Conservation (phyloP, 2,329 filamentous ascomycete species). For the Exophiala lecanii-corni region DNA sequence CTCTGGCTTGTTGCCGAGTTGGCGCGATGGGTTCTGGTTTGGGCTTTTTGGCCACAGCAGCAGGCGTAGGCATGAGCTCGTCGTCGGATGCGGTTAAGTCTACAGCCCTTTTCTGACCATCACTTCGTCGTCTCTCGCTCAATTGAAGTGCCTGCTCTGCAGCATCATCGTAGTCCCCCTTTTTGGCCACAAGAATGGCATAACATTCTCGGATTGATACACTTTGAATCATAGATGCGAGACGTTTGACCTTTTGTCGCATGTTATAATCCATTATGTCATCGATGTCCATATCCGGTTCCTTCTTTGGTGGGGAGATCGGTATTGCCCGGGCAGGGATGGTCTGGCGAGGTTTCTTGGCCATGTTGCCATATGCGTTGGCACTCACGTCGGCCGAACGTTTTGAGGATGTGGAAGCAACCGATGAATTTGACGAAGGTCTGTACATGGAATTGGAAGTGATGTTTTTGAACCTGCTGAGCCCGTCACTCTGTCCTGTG, state of each 20-base stretch:
- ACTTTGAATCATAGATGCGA: constrained; percentile 46
- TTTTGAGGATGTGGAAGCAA: constrained; percentile 29
- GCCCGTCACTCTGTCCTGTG: constrained; percentile 27
- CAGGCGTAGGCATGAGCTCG: constrained; percentile 35
- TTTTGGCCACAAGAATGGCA: constrained; percentile 47
- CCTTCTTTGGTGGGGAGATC: constrained; percentile 25
- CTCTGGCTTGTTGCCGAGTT: constrained; percentile 46
- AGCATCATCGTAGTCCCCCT: constrained; percentile 54
- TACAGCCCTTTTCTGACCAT: constrained; percentile 21
- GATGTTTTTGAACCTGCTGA: constrained; percentile 41
- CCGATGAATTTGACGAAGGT: constrained; percentile 27
- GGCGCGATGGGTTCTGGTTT: constrained; percentile 30
- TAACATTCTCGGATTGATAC: constrained; percentile 45
- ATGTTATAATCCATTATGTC: constrained; percentile 49
- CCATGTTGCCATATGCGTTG: constrained; percentile 34
- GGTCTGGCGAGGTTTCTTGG: constrained; percentile 39
- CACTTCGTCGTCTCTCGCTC: constrained; percentile 30
- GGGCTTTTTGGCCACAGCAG: constrained; percentile 32
- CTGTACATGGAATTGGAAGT: constrained; percentile 41
- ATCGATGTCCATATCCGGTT: constrained; percentile 39
- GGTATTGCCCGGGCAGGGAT: constrained; percentile 44
- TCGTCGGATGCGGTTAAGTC: constrained; percentile 39
- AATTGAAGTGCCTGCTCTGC: constrained; percentile 42
- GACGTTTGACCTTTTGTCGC: constrained; percentile 48
- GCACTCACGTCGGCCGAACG: constrained; percentile 43